Evolutionary conservation across 2,329 filamentous ascomycete genomes (phyloP).

Genomic region (Tolypocladium tundrense): DNA sequence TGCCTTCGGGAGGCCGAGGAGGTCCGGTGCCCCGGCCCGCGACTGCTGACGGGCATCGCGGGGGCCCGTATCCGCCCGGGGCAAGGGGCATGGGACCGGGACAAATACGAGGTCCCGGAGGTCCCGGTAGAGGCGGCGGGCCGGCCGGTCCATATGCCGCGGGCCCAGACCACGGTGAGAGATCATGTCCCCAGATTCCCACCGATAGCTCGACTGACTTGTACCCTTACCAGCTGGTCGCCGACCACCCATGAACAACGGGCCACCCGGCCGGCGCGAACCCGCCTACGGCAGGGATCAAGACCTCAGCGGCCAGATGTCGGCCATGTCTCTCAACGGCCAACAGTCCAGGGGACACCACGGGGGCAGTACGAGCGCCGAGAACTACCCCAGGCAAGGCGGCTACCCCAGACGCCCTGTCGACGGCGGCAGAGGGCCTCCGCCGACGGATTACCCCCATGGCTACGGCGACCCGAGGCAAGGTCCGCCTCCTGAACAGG

Average conservation of each 20-base stretch:
- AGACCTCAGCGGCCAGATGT: slow-evolving; percentile 23
- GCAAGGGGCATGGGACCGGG: slow-evolving; percentile 17
- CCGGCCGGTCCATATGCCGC: slow-evolving; percentile 29
- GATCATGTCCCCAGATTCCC: not conserved
- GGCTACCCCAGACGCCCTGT: slow-evolving; percentile 16
- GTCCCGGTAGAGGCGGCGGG: slow-evolving; percentile 19
- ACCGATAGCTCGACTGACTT: not conserved
- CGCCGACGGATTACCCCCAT: slow-evolving; percentile 22
- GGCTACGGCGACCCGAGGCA: slow-evolving; percentile 16
- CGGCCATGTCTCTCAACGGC: slow-evolving; percentile 23
- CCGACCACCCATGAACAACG: slow-evolving; percentile 7
- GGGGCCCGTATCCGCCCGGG: slow-evolving; percentile 27
- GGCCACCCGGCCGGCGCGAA: slow-evolving; percentile 10
- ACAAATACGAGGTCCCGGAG: slow-evolving; percentile 13
- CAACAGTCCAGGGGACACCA: slow-evolving; percentile 12
- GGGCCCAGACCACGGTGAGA: slow-evolving; percentile 29
- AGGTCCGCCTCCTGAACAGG: slow-evolving; percentile 15
- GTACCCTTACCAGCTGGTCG: slow-evolving; percentile 11
- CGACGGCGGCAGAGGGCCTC: slow-evolving; percentile 14
- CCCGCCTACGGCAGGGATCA: slow-evolving; percentile 15
- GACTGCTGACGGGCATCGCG: slow-evolving; percentile 25
- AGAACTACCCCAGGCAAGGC: slow-evolving; percentile 13
- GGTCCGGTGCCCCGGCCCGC: slow-evolving; percentile 32
- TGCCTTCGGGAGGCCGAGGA: slow-evolving; percentile 33
- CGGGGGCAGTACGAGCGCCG: slow-evolving; percentile 13